These are phyloP conservation scores for Pichia sp. DNA, from an alignment of 1,139 yeast species.

Conservation along the genomic window DNA sequence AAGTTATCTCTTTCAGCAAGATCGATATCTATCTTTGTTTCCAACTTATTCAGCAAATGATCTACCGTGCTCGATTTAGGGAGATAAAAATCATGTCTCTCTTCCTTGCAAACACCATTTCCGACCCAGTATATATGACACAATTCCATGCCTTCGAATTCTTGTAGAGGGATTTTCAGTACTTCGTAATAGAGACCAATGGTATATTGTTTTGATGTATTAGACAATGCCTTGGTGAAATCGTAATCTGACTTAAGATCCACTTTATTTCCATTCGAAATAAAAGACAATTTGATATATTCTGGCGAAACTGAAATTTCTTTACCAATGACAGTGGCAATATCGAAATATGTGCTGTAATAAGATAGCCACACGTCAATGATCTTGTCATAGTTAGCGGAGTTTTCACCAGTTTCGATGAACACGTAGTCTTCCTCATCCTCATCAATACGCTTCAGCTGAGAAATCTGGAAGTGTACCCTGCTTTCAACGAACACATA, in stretches of 20 bases:
- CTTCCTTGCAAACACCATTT: conserved; percentile 59
- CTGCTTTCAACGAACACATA: conserved; percentile 66
- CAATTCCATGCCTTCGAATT: conserved; percentile 70
- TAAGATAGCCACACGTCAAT: conserved; percentile 70
- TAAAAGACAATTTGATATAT: conserved; percentile 60
- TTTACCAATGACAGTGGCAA: conserved; percentile 57
- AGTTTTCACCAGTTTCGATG: conserved; percentile 11
- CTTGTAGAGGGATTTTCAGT: conserved; percentile 66
- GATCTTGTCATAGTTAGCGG: conserved; percentile 15
- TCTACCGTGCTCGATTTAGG: conserved; percentile 56
- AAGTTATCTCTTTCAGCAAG: conserved; percentile 47
- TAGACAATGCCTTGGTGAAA: conserved; percentile 49
- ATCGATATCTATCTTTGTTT: conserved; percentile 50
- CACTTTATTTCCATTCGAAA: conserved; percentile 24
- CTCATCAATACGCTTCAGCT: conserved; percentile 38
- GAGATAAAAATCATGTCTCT: conserved; percentile 64
- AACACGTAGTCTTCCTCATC: conserved; percentile 26
- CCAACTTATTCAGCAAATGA: conserved; percentile 55
- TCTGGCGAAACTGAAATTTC: conserved; percentile 54
- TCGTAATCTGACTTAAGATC: conserved; percentile 36
- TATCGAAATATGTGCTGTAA: conserved; percentile 50
- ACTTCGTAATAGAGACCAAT: conserved; percentile 49
- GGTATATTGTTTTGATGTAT: conserved; percentile 36
- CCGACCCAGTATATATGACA: conserved; percentile 63
- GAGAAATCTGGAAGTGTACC: conserved; percentile 52